Evolutionary conservation across 345 rosid species (phyloP), one percentile per base, ranked within the genome.

Genomic region (Sapria himalayana): DNA sequence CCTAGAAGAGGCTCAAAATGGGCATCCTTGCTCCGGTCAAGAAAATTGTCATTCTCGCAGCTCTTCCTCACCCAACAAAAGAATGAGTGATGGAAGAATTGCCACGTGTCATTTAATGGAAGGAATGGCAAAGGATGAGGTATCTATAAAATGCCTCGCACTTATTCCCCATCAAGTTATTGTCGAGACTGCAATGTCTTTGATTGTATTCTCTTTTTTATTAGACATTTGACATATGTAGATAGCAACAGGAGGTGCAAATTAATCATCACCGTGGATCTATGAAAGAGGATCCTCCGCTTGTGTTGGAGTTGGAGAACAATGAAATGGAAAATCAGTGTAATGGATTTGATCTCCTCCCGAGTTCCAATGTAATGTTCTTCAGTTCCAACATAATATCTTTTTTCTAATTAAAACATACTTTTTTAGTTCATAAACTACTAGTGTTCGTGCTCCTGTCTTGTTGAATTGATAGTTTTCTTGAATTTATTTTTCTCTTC

Each of bases 241-340:
- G 57, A 56, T 63, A 46, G 50, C 63, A 59, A 65, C 80, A 77
- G 84, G 81, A 77, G 66, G 49, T 65, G 34, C 55, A 56, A 59
- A 43, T 43, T 41, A 68, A 53, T 60, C 63, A 56, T 36, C 51
- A 48, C 34, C 44, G 43, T 51, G 59, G 43, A 43, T 55, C 46
- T 25, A 23, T 48, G 37, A 22, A 46, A 23, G 46, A 43, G 43
- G 54, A 57, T 43, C 35, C 47, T 29, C 45, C 46, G n/a, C n/a
- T n/a, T n/a, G n/a, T n/a, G n/a, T n/a, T 19, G 46, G 50, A 38
- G 42, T 3, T 46, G 56, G 67, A 23, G 44, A 47, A 38, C 47
- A 34, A 27, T 11, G 15, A 64, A 47, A 47, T 49, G 48, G 33
- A 38, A 33, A 29, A 22, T 29, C 65, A 52, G 24, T 51, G 51